phyloP scores from a whole-genome alignment of 139 green algal species.

The Monoraphidium neglectum region DNA sequence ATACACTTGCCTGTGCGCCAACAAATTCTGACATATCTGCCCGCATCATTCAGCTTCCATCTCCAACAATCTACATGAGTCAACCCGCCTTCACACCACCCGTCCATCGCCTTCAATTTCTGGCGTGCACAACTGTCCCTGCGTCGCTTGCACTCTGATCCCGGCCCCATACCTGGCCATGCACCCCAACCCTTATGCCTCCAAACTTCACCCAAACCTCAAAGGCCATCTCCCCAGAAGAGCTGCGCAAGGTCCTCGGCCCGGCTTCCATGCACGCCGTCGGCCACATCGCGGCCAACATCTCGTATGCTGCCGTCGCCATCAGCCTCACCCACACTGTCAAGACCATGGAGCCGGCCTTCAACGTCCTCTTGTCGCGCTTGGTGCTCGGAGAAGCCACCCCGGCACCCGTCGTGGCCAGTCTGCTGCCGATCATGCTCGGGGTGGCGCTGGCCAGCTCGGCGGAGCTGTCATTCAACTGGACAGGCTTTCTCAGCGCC shows the following conservation, averaged over 20 bases:
- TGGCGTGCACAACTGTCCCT: no score
- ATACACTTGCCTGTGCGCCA: no score
- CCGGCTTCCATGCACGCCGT: slow-evolving; percentile 96
- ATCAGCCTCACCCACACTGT: slow-evolving; percentile 99
- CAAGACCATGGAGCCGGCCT: slow-evolving; percentile 97
- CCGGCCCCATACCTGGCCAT: no score
- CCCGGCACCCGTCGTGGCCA: slow-evolving; percentile 82
- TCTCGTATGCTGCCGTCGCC: slow-evolving; percentile 97
- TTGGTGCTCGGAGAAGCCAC: slow-evolving; percentile 85
- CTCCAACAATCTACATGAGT: no score
- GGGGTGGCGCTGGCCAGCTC: slow-evolving; percentile 87
- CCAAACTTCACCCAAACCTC: no score
- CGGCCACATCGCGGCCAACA: slow-evolving; percentile 96
- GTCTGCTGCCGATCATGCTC: slow-evolving; percentile 94
- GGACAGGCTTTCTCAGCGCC: slow-evolving; percentile 90
- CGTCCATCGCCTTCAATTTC: no score
- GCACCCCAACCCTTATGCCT: no score
- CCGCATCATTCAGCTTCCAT: no score
- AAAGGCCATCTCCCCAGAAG: slow-evolving; percentile 82
- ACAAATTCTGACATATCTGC: no score
- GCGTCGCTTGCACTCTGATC: no score
- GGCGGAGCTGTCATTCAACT: slow-evolving; percentile 97
- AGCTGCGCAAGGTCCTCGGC: slow-evolving; percentile 85
- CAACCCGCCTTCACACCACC: no score
- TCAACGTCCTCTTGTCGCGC: slow-evolving; percentile 88